Percentiles rank a stretch among this genome's conserved stretches.
These are phyloP conservation scores for Alternaria burnsii DNA, from an alignment of 2,329 filamentous ascomycete species.

Conservation along the genomic window DNA sequence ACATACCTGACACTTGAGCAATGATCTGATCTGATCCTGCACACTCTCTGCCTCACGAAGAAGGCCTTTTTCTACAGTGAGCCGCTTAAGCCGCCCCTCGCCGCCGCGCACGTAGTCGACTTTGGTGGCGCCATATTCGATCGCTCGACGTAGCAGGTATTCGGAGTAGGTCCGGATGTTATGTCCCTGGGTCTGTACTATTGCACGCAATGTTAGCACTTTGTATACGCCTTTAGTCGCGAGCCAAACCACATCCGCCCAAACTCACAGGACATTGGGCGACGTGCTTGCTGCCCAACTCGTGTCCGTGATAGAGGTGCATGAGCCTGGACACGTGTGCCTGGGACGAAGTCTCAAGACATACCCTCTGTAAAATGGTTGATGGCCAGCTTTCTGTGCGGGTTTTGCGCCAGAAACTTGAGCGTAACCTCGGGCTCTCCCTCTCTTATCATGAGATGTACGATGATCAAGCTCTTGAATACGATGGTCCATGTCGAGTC, in stretches of 20 bases:
- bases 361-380: conserved; percentile 91
- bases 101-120: conserved; percentile 88
- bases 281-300: conserved; percentile 2
- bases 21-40: conserved; percentile 83
- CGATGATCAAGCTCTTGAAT: conserved; percentile 95
- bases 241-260: background rate
- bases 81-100: conserved; percentile 81
- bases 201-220: conserved; percentile 57
- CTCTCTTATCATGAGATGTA: conserved; percentile 97
- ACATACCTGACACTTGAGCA: conserved; percentile 88
- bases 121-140: conserved; percentile 83
- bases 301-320: conserved; percentile 4
- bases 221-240: background rate
- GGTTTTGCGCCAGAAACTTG: conserved; percentile 81
- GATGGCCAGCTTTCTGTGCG: conserved; percentile 79
- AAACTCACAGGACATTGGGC: conserved; percentile 5
- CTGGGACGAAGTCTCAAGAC: conserved; percentile 43
- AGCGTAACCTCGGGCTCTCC: conserved; percentile 89
- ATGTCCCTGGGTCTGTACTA: conserved; percentile 91
- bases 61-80: conserved; percentile 90
- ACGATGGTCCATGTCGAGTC: conserved; percentile 99
- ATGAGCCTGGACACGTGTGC: background rate
- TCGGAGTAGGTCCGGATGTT: conserved; percentile 93
- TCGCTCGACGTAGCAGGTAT: conserved; percentile 84
- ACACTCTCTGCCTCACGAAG: conserved; percentile 90